Evolutionary conservation across 2,329 filamentous ascomycete genomes (phyloP).

Genomic region (Ophiognomonia clavigignenti-juglandacearum): DNA sequence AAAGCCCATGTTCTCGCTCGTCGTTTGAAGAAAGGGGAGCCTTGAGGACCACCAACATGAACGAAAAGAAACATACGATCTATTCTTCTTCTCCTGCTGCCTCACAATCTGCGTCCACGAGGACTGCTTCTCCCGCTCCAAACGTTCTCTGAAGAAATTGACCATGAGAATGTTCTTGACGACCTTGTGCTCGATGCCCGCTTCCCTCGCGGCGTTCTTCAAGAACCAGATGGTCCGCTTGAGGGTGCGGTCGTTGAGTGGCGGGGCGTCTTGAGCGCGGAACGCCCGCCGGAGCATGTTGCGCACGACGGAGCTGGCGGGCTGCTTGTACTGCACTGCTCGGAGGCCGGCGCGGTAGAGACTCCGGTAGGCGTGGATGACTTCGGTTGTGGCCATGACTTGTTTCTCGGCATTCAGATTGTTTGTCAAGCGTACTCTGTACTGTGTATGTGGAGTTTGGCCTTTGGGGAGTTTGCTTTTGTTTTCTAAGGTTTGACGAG

Average conservation of each 20-base stretch:
- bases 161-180: conserved; percentile 59
- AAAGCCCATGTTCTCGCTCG: too few relatives aligned
- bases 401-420: neutral
- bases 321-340: conserved; percentile 67
- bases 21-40: too few relatives aligned
- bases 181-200: conserved; percentile 67
- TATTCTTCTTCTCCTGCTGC: too few relatives aligned
- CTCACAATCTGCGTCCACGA: conserved; percentile 5
- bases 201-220: conserved; percentile 55
- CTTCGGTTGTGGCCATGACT: conserved; percentile 32
- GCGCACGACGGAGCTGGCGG: conserved; percentile 58
- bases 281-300: conserved; percentile 58
- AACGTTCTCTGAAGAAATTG: conserved; percentile 24
- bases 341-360: conserved; percentile 63
- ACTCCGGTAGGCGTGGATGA: conserved; percentile 64
- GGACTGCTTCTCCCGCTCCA: conserved; percentile 33
- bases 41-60: too few relatives aligned
- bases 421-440: too few relatives aligned
- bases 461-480: too few relatives aligned
- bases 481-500: too few relatives aligned
- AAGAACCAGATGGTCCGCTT: conserved; percentile 68
- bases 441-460: neutral
- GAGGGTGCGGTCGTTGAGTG: conserved; percentile 48
- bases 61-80: too few relatives aligned
- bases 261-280: conserved; percentile 37